These are phyloP conservation scores for Leishmania amazonensis DNA, from an alignment of 208 protist species.

Conservation along the genomic window DNA sequence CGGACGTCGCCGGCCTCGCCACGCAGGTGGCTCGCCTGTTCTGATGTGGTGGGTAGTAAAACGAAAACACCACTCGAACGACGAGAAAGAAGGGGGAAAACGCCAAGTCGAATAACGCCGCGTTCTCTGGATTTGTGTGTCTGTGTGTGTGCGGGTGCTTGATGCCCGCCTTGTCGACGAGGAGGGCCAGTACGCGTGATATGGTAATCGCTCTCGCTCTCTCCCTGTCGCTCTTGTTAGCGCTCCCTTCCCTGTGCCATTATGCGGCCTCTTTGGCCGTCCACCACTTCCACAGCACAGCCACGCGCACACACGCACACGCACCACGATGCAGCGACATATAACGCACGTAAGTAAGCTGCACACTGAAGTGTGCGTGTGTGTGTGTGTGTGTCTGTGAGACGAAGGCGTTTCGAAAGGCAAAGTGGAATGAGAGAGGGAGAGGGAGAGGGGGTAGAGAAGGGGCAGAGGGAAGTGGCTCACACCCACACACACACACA, in stretches of 20 bases:
- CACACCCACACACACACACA: background rate
- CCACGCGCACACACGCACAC: background rate
- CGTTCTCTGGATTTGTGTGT: background rate
- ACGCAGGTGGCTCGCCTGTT: constrained; percentile 34
- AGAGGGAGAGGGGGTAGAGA: background rate
- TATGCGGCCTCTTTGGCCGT: background rate
- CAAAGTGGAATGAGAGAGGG: background rate
- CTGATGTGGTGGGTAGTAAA: constrained; percentile 17
- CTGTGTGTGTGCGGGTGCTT: background rate
- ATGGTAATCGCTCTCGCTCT: background rate
- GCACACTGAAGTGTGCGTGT: background rate
- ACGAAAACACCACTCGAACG: background rate
- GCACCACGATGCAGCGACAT: background rate
- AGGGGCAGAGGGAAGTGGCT: background rate
- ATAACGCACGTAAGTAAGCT: background rate
- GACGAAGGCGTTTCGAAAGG: background rate
- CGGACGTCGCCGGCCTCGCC: constrained; percentile 61
- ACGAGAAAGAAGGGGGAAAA: background rate
- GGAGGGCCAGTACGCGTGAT: background rate
- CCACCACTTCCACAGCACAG: background rate
- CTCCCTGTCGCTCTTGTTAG: background rate
- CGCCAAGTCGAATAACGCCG: background rate
- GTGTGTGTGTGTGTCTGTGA: background rate
- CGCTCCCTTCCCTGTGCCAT: background rate
- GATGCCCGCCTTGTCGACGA: background rate